Percentiles rank a stretch among this genome's conserved stretches.
Conservation (phyloP, 768 basidiomycete genomes). For the Suillus fuscotomentosus region DNA sequence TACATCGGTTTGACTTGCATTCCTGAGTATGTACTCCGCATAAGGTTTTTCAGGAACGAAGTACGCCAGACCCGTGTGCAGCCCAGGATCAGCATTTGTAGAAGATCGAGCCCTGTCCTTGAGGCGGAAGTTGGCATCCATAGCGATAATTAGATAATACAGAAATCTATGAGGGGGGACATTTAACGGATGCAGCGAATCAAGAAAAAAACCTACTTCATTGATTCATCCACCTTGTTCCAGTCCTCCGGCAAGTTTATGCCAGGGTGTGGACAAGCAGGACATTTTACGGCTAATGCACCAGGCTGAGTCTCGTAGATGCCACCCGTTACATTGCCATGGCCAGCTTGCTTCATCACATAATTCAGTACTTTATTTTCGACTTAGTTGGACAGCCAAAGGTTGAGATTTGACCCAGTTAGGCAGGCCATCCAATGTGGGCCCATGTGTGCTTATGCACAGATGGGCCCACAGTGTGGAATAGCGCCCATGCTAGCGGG, state of each 20-base stretch:
- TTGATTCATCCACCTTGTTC: not conserved
- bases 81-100: constrained; percentile 14
- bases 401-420: too few species aligned
- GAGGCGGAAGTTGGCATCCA: constrained; percentile 28
- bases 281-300: constrained; percentile 16
- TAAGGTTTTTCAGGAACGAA: constrained; percentile 26
- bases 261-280: constrained; percentile 9
- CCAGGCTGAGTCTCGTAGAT: constrained; percentile 7
- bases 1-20: constrained; percentile 21
- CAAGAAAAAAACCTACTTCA: constrained; percentile 17
- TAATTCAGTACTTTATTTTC: too few species aligned
- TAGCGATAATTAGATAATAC: constrained; percentile 24
- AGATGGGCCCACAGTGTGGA: too few species aligned
- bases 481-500: too few species aligned
- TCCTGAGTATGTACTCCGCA: constrained; percentile 20
- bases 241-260: constrained; percentile 8
- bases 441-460: too few species aligned
- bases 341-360: not conserved
- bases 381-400: too few species aligned
- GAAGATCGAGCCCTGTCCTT: constrained; percentile 22
- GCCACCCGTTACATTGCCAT: not conserved
- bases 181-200: not conserved
- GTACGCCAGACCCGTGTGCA: too few species aligned
- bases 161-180: constrained; percentile 19
- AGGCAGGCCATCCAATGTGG: too few species aligned